Conservation (phyloP, 495 filamentous ascomycete species). For the Emericellopsis terricola region DNA sequence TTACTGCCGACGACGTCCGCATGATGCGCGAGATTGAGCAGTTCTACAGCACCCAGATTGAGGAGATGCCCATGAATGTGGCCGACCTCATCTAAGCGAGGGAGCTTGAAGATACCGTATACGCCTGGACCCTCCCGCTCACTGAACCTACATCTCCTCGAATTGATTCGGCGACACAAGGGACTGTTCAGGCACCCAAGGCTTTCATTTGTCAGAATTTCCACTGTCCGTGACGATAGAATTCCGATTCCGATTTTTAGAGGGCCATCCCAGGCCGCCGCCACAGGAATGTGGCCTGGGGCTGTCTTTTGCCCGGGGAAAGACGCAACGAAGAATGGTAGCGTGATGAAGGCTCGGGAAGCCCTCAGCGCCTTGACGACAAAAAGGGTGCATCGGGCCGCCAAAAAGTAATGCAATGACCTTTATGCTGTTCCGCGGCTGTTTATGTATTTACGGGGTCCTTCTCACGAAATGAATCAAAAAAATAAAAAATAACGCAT, state of each 20-base stretch:
- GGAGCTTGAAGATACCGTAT: background rate
- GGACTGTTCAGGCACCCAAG: background rate
- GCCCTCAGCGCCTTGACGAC: constrained; percentile 1
- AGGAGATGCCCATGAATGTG: constrained; percentile 99
- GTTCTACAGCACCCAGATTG: constrained; percentile 96
- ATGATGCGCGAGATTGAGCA: constrained; percentile 94
- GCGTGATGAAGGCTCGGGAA: constrained; percentile 4
- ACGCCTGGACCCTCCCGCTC: background rate
- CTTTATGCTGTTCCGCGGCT: constrained; percentile 1
- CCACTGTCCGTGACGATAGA: constrained; percentile 1
- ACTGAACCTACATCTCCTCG: no score
- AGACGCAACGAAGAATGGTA: background rate
- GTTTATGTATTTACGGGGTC: constrained; percentile 2
- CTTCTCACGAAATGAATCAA: no score
- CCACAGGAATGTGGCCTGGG: background rate
- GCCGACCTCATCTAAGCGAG: constrained; percentile 37
- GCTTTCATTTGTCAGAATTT: background rate
- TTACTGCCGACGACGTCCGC: constrained; percentile 91
- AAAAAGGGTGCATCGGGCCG: constrained; percentile 1
- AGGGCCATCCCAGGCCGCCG: background rate
- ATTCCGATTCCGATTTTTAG: constrained; percentile 2
- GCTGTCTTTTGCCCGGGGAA: background rate
- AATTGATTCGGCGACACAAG: background rate
- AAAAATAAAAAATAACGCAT: no score
- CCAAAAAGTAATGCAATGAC: constrained; percentile 4